phyloP scores from a whole-genome alignment of 139 green algal species.

The Auxenochlorella pyrenoidosa region DNA sequence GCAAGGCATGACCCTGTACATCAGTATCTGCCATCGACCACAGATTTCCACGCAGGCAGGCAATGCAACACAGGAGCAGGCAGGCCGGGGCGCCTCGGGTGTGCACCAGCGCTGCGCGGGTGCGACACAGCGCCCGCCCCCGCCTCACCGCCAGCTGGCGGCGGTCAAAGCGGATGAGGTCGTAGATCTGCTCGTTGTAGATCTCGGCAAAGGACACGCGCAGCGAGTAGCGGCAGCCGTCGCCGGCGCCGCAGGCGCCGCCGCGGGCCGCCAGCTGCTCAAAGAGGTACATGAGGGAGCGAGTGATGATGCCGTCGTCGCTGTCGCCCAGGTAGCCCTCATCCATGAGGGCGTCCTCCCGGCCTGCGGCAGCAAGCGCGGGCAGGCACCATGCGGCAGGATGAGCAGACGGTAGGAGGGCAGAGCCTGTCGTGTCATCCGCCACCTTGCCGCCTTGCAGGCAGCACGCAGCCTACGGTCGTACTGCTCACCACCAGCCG shows the following conservation, averaged over 20 bases:
- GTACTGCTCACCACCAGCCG: too few species aligned
- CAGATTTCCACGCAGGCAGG: too few species aligned
- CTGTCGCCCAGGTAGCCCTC: conserved; percentile 68
- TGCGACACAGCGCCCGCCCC: neutral
- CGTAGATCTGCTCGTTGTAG: conserved; percentile 92
- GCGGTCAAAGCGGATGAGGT: conserved; percentile 71
- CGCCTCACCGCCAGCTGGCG: conserved; percentile 59
- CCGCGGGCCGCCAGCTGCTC: conserved; percentile 47
- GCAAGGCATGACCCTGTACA: too few species aligned
- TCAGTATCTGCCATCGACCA: too few species aligned
- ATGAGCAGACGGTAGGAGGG: too few species aligned
- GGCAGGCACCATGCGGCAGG: too few species aligned
- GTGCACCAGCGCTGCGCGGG: too few species aligned
- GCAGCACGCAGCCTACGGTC: too few species aligned
- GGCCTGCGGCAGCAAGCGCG: neutral
- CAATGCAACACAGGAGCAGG: too few species aligned
- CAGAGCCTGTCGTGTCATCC: too few species aligned
- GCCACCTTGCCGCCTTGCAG: too few species aligned
- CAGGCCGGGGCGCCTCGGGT: too few species aligned
- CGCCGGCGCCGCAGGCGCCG: neutral
- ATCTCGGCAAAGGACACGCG: conserved; percentile 85
- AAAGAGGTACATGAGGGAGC: conserved; percentile 77
- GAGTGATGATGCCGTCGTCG: conserved; percentile 80
- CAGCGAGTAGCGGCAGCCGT: conserved; percentile 45
- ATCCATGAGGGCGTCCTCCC: conserved; percentile 56